Base-by-base conservation (phyloP, 352 stramenopile species). In the Globisporangium abappressorium region DNA sequence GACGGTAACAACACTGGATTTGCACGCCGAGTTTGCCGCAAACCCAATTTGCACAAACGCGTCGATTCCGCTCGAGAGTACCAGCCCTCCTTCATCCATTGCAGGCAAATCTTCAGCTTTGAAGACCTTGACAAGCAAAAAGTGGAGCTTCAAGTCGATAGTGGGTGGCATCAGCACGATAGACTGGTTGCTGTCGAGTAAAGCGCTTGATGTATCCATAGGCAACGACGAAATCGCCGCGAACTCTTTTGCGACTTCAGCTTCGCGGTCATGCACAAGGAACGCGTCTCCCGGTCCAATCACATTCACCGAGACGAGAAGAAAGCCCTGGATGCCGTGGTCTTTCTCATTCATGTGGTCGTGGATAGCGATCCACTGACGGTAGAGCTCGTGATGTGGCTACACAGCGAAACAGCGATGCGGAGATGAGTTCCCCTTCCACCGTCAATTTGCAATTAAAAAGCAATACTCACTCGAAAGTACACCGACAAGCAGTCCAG, bases 301-400 rank as follows among this genome's bases (percentile, higher is more conserved):
- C n/a, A 93, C 74, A 5, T 78, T 85, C 24, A 92, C 76, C 24
- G 80, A 91, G 20, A 93, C 70, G 0, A 93, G 71, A 11, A 94
- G 41, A 68, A 90, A 94, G 0, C 86, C 86, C 56, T 98, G 92
- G 15, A 97, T 84, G 7, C 92, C 92, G 36, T 75, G 75, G 57
- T 97, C 89, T 47, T 91, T 93, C 14, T 75, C 61, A 65, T 85
- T 96, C 26, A 94, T 68, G 49, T 97, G 87, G 56, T 98, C 91
- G 67, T 97, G 85, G 4, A 98, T 72, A n/a, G 85, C 88, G 24
- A 98, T 85, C 92, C 92, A 98, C 64, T 96, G 82, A 2, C 90
- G 82, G 66, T 97, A 94, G 0, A 97, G 57, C 65, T 98, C 91
- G 64, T 97, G 92, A 36, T 95, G 65, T 12, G 82, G 77, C 83